These are phyloP conservation scores for Thermothielavioides terrestris DNA, from an alignment of 495 filamentous ascomycete genomes.

Conservation along the genomic window DNA sequence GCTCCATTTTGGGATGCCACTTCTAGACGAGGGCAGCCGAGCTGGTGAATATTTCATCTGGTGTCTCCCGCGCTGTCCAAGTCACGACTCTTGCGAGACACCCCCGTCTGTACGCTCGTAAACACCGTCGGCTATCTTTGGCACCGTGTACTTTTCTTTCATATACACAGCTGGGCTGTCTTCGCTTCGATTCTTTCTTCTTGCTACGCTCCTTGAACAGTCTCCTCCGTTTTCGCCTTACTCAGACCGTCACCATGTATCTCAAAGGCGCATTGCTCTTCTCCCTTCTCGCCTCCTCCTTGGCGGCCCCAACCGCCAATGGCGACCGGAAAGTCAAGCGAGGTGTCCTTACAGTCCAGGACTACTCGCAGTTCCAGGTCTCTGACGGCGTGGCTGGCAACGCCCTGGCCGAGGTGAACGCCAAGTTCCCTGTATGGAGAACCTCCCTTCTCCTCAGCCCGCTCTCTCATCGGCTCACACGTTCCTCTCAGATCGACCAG, in stretches of 20 bases:
- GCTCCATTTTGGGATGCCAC: no score
- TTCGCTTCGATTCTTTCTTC: constrained; percentile 1
- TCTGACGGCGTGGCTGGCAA: constrained; percentile 37
- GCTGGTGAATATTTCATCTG: no score
- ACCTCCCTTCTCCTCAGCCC: background rate
- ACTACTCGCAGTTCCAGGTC: constrained; percentile 31
- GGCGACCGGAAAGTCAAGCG: constrained; percentile 5
- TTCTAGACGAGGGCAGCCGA: no score
- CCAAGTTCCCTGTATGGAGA: constrained; percentile 35
- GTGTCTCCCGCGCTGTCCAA: no score
- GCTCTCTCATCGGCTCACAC: background rate
- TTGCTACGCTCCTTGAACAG: background rate
- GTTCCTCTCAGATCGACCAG: constrained; percentile 30
- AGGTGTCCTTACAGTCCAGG: constrained; percentile 14
- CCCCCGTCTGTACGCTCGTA: no score
- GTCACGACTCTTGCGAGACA: no score
- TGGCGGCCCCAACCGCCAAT: constrained; percentile 16
- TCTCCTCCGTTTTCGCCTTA: background rate
- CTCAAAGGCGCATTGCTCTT: constrained; percentile 24
- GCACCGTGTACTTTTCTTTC: no score
- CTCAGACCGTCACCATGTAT: constrained; percentile 19
- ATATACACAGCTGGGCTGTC: constrained; percentile 27
- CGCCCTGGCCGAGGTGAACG: constrained; percentile 33
- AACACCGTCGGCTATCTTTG: no score
- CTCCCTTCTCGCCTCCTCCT: constrained; percentile 20